Evolutionary conservation across 148 eudicot species (phyloP).

Genomic region (Simmondsia chinensis): DNA sequence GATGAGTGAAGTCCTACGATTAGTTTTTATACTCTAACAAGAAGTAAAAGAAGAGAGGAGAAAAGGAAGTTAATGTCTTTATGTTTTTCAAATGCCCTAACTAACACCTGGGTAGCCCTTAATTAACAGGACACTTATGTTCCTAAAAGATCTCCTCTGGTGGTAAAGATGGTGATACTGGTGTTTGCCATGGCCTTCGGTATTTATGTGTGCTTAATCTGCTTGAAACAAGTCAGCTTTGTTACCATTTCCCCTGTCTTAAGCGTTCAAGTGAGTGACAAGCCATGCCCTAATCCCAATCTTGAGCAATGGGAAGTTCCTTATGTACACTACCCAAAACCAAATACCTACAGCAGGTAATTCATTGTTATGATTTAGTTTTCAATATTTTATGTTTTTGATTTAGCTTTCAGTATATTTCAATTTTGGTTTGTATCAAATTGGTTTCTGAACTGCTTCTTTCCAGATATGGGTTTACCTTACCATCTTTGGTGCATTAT

Average conservation of each 20-base stretch:
- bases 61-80: no score
- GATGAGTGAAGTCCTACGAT: no score
- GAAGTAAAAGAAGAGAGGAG: no score
- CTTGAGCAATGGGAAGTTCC: slow-evolving; percentile 40
- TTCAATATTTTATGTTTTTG: not conserved
- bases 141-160: slow-evolving; percentile 43
- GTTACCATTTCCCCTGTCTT: slow-evolving; percentile 10
- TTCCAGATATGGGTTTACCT: not conserved
- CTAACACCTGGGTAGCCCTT: slow-evolving; percentile 11
- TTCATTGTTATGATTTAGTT: not conserved
- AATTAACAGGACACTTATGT: slow-evolving; percentile 43
- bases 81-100: not conserved
- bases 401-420: no score
- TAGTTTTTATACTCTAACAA: no score
- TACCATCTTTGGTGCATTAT: not conserved
- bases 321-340: slow-evolving; percentile 68
- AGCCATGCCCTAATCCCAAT: slow-evolving; percentile 34
- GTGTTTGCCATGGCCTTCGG: slow-evolving; percentile 56
- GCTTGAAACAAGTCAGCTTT: slow-evolving; percentile 39
- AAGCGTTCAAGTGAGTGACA: slow-evolving; percentile 30
- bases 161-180: slow-evolving; percentile 48
- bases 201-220: slow-evolving; percentile 43
- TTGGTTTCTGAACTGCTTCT: not conserved
- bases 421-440: no score
- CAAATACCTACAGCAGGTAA: slow-evolving; percentile 64